Evolutionary conservation across 495 filamentous ascomycete genomes (phyloP).

Genomic region (Aspergillus baeticus): DNA sequence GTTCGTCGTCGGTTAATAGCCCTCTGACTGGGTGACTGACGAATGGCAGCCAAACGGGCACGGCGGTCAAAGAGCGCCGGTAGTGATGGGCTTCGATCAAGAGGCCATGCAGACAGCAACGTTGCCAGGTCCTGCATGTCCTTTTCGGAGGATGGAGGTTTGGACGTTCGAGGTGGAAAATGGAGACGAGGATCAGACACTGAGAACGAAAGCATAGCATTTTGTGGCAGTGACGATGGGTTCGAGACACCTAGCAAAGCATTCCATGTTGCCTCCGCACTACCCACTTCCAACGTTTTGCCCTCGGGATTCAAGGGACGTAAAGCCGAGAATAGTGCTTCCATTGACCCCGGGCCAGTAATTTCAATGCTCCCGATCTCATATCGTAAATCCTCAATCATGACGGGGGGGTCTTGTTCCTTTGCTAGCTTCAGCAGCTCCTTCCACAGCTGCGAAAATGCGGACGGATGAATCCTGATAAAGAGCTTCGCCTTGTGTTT

Average conservation of each 20-base stretch:
- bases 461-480: constrained; percentile 82
- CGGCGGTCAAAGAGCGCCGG: constrained; percentile 67
- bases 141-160: constrained; percentile 30
- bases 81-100: constrained; percentile 56
- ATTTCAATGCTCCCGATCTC: constrained; percentile 94
- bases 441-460: constrained; percentile 81
- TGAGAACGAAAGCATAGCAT: constrained; percentile 69
- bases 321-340: constrained; percentile 72
- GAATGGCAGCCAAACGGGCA: constrained; percentile 57
- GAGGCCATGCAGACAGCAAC: constrained; percentile 66
- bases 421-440: constrained; percentile 69
- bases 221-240: constrained; percentile 69
- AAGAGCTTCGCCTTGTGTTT: constrained; percentile 60
- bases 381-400: constrained; percentile 86
- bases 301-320: constrained; percentile 47
- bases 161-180: constrained; percentile 56
- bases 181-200: constrained; percentile 77
- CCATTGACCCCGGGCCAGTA: constrained; percentile 78
- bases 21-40: constrained; percentile 75
- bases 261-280: constrained; percentile 57
- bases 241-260: constrained; percentile 71
- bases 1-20: constrained; percentile 83
- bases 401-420: constrained; percentile 66
- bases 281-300: constrained; percentile 27
- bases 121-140: constrained; percentile 52